Percentiles rank a stretch among this genome's conserved stretches.
Conservation (phyloP, 2,329 filamentous ascomycete species). For the Colletotrichum gloeosporioides region DNA sequence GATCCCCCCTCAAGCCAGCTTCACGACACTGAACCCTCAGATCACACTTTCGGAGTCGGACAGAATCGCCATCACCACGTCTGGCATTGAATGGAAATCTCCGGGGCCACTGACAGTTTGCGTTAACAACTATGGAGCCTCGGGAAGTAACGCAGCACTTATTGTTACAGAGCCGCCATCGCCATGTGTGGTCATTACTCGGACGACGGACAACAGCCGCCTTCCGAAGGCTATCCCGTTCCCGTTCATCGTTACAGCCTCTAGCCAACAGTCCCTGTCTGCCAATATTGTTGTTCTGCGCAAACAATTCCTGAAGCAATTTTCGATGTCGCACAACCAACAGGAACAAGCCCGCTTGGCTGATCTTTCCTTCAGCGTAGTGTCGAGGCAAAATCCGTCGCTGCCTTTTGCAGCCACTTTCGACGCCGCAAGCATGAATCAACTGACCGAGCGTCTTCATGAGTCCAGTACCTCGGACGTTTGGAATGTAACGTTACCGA, state of each 20-base stretch:
- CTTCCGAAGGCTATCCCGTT: neutral
- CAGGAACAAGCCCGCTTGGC: neutral
- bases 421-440: neutral
- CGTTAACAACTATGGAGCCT: conserved; percentile 41
- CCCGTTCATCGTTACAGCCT: neutral
- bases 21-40: conserved; percentile 32
- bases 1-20: conserved; percentile 27
- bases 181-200: neutral
- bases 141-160: conserved; percentile 28
- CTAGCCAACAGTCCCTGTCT: neutral
- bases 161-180: conserved; percentile 13
- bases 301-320: neutral
- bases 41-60: neutral
- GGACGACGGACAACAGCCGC: neutral
- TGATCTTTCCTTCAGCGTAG: neutral
- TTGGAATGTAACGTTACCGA: conserved; percentile 12
- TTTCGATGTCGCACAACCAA: neutral
- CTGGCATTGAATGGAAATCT: neutral
- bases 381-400: neutral
- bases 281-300: neutral
- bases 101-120: conserved; percentile 27
- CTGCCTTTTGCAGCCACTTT: neutral
- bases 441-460: neutral
- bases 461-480: neutral
- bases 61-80: neutral